Evolutionary conservation across 192 early-diverging fungal species (phyloP).

Genomic region (Umbelopsis vinacea): DNA sequence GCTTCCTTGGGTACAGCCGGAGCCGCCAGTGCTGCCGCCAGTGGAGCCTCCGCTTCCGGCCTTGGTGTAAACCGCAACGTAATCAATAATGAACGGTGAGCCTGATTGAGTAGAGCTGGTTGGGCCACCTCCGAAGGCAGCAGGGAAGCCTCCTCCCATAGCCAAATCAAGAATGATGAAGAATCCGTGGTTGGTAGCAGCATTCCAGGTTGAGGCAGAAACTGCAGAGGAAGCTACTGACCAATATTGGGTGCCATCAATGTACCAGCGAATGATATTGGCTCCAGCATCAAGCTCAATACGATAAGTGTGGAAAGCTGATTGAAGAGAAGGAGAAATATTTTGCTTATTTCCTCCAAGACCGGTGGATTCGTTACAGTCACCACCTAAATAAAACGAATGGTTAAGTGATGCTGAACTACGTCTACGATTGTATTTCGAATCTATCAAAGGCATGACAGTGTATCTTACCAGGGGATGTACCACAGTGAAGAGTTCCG

Average conservation of each 20-base stretch:
- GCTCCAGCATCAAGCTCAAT: background rate
- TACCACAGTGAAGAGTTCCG: constrained; percentile 1
- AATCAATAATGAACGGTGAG: background rate
- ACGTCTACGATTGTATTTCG: background rate
- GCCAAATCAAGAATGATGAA: constrained; percentile 12
- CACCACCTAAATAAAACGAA: background rate
- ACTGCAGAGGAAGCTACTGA: background rate
- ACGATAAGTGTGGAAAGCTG: constrained; percentile 5
- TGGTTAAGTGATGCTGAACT: too few relatives aligned
- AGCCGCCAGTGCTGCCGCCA: constrained; percentile 1
- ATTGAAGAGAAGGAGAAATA: background rate
- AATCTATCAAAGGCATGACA: background rate
- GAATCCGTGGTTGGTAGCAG: constrained; percentile 10
- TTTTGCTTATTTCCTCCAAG: constrained; percentile 7
- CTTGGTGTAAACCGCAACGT: constrained; percentile 12
- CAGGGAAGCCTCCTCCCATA: constrained; percentile 18
- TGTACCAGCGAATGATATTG: constrained; percentile 14
- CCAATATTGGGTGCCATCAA: constrained; percentile 12
- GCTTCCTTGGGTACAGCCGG: too few relatives aligned
- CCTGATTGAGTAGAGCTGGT: background rate
- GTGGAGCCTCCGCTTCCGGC: background rate
- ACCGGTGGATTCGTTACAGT: constrained; percentile 8
- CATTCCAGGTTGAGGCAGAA: constrained; percentile 1
- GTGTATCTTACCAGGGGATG: background rate
- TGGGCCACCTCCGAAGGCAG: constrained; percentile 10